Evolutionary conservation across 2,329 filamentous ascomycete species (phyloP), one percentile per base, ranked within the genome.

Genomic region (Penicillium sp.): DNA sequence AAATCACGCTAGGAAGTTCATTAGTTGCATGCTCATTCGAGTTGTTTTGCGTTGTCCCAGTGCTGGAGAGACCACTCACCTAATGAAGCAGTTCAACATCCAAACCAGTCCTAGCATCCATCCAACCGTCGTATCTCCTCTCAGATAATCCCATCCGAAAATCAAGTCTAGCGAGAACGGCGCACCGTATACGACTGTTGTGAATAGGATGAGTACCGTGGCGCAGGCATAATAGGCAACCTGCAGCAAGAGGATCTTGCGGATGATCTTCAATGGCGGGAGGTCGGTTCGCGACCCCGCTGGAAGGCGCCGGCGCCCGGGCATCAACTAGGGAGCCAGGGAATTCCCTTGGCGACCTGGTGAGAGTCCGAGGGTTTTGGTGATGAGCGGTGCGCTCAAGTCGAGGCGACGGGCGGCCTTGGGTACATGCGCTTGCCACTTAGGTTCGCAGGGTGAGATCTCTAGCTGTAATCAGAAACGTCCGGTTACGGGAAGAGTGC

Each of bases 101-200:
- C 86, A 88, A 38, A 86, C 84, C 52, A 87, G 69, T 0, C 83
- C 84, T 53, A 88, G 65, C 65, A 85, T 87, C 85, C 85, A 88
- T 55, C 86, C 86, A 15, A 85, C 78, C 0, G 85, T 87, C 3
- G 84, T 86, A 69, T 89, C 86, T 8, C 85, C 85, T 49, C 86
- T 73, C 49, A 89, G 59, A 45, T 77, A 81, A 52, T 79, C 76
- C 86, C 86, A 89, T 66, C 80, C 81, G 43, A 88, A 75, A 3
- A 89, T 70, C 42, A 87, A 66, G 56, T 83, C 82, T 2, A 82
- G 67, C 34, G 75, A 79, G 54, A 87, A 82, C 16, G 79, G 75
- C 47, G 80, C 79, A 16, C 86, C 86, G 9, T 84, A 84, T 42
- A 87, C 84, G 28, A 88, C 72, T 2, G 83, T 84, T 3, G 84